Evolutionary conservation across 129 eudicot genomes (phyloP).

Genomic region (Tagetes patula): DNA sequence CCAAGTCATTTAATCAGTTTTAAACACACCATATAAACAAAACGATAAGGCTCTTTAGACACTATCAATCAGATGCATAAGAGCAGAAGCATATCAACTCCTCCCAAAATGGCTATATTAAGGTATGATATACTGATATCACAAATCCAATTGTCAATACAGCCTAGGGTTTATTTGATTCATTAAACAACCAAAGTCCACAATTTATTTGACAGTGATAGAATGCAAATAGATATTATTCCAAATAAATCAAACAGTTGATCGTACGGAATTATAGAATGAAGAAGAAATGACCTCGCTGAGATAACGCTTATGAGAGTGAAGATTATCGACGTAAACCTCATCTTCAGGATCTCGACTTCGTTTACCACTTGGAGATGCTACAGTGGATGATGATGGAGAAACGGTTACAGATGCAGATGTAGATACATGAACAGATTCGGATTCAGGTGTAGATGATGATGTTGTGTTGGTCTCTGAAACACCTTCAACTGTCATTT

Average conservation of each 20-base stretch:
- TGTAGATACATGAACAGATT: conserved; percentile 21
- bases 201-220: no score
- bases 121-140: no score
- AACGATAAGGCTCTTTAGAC: no score
- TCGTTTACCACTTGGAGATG: conserved; percentile 69
- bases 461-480: conserved; percentile 46
- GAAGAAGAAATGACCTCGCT: conserved; percentile 54
- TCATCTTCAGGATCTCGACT: conserved; percentile 97
- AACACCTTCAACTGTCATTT: conserved; percentile 26
- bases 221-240: neutral
- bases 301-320: conserved; percentile 93
- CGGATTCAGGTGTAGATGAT: conserved; percentile 14
- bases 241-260: neutral
- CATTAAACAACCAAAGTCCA: no score
- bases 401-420: conserved; percentile 38
- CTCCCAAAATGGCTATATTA: no score
- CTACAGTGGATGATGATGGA: conserved; percentile 40
- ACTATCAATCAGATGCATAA: no score
- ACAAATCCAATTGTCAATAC: no score
- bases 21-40: no score
- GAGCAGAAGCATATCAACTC: no score
- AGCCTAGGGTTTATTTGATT: no score
- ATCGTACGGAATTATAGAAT: no score
- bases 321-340: conserved; percentile 84
- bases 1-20: no score